A percentile compares a stretch with the other conserved stretches of the same genome.
Conservation (phyloP, 2,329 filamentous ascomycete genomes). For the Fusarium citri region DNA sequence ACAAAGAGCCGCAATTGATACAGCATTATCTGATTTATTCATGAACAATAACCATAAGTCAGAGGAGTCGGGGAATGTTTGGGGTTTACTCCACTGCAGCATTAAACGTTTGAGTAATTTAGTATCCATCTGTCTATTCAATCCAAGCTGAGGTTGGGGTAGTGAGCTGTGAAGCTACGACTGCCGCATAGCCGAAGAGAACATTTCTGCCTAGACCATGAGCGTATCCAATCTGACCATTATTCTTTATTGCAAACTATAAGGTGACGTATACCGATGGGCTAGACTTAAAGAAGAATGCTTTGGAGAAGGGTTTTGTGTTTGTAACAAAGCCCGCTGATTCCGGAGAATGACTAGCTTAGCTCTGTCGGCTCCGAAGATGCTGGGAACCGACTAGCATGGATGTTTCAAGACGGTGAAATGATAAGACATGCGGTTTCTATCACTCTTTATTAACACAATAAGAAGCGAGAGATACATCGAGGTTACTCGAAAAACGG, state of each 20-base stretch:
- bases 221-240: constrained; percentile 13
- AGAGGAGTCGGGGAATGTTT: neutral
- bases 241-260: neutral
- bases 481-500: too few relatives aligned
- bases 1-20: constrained; percentile 27
- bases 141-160: constrained; percentile 2
- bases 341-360: constrained; percentile 11
- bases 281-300: constrained; percentile 10
- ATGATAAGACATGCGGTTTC: constrained; percentile 5
- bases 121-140: too few relatives aligned
- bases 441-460: neutral
- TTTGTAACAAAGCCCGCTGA: constrained; percentile 10
- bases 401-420: neutral
- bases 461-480: too few relatives aligned
- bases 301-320: constrained; percentile 12
- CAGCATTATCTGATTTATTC: constrained; percentile 6
- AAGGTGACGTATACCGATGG: neutral
- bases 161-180: neutral
- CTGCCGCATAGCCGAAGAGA: constrained; percentile 7
- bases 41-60: constrained; percentile 30
- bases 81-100: neutral
- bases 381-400: neutral
- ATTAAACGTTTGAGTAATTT: neutral
- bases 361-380: constrained; percentile 11
- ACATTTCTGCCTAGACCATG: neutral